phyloP scores from a whole-genome alignment of 2,329 filamentous ascomycete genomes.

The Amphichorda felina region DNA sequence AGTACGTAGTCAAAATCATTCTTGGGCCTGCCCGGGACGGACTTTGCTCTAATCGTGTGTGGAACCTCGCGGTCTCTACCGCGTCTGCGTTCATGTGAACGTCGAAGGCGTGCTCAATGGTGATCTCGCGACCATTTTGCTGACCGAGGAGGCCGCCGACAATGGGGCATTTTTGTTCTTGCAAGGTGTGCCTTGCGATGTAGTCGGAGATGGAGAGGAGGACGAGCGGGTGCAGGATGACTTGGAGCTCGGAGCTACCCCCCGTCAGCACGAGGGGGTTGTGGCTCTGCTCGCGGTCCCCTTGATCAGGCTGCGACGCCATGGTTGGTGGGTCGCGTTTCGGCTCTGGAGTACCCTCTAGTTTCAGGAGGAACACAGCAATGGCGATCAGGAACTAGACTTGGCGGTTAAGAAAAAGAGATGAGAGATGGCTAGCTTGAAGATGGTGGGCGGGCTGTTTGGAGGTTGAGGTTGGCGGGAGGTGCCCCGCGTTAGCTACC shows the following conservation, averaged over 20 bases:
- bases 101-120: slow-evolving; percentile 87
- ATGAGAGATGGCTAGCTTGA: too few relatives aligned
- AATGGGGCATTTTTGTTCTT: slow-evolving; percentile 63
- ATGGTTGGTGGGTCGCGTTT: too few relatives aligned
- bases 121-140: slow-evolving; percentile 82
- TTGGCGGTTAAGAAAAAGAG: too few relatives aligned
- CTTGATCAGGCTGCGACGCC: too few relatives aligned
- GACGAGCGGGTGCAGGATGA: slow-evolving; percentile 84
- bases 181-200: slow-evolving; percentile 79
- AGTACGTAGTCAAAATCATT: too few relatives aligned
- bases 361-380: too few relatives aligned
- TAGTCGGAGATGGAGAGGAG: slow-evolving; percentile 96
- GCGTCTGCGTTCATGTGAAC: slow-evolving; percentile 25
- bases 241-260: slow-evolving; percentile 63
- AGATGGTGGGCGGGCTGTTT: too few relatives aligned
- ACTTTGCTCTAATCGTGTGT: slow-evolving; percentile 75
- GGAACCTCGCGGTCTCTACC: slow-evolving; percentile 44
- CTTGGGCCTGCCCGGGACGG: too few relatives aligned
- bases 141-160: slow-evolving; percentile 84
- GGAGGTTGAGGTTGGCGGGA: too few relatives aligned
- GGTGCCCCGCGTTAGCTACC: too few relatives aligned
- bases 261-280: slow-evolving; percentile 54
- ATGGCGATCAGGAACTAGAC: too few relatives aligned
- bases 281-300: slow-evolving; percentile 3
- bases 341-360: too few relatives aligned